Conservation (phyloP, 768 basidiomycete genomes). For the Suillus lakei region DNA sequence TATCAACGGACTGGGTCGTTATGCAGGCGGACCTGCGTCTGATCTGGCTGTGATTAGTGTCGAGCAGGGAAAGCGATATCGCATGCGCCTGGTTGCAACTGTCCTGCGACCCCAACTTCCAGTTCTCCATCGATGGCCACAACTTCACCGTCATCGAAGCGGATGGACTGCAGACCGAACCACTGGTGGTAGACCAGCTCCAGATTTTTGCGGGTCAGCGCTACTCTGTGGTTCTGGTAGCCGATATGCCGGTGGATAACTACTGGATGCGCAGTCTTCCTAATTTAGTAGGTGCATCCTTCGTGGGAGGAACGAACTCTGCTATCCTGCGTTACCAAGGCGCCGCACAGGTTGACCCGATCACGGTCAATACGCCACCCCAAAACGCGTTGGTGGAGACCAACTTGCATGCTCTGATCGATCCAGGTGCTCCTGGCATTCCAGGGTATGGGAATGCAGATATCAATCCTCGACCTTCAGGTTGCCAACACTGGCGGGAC, state of each 20-base stretch:
- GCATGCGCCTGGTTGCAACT: conserved; percentile 42
- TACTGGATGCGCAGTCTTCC: conserved; percentile 56
- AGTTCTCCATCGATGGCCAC: conserved; percentile 52
- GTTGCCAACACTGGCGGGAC: conserved; percentile 12
- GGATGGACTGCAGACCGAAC: conserved; percentile 44
- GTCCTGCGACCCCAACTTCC: conserved; percentile 48
- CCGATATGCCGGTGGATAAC: conserved; percentile 37
- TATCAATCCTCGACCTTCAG: conserved; percentile 34
- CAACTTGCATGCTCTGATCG: conserved; percentile 27
- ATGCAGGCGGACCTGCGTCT: conserved; percentile 34
- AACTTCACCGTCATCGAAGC: conserved; percentile 50
- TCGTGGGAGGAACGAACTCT: conserved; percentile 50
- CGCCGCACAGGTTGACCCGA: conserved; percentile 44
- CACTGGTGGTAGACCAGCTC: conserved; percentile 44
- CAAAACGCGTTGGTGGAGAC: conserved; percentile 35
- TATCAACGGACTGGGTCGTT: conserved; percentile 47
- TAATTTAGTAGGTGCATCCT: conserved; percentile 23
- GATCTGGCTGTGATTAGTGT: conserved; percentile 42
- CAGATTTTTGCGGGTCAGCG: conserved; percentile 42
- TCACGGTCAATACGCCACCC: conserved; percentile 31
- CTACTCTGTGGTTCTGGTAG: conserved; percentile 35
- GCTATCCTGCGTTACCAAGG: conserved; percentile 58
- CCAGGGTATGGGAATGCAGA: conserved; percentile 46
- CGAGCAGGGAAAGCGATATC: conserved; percentile 37
- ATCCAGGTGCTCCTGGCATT: conserved; percentile 43